These are phyloP conservation scores for Fusarium sp. DNA, from an alignment of 2,329 filamentous ascomycete genomes.

Conservation along the genomic window DNA sequence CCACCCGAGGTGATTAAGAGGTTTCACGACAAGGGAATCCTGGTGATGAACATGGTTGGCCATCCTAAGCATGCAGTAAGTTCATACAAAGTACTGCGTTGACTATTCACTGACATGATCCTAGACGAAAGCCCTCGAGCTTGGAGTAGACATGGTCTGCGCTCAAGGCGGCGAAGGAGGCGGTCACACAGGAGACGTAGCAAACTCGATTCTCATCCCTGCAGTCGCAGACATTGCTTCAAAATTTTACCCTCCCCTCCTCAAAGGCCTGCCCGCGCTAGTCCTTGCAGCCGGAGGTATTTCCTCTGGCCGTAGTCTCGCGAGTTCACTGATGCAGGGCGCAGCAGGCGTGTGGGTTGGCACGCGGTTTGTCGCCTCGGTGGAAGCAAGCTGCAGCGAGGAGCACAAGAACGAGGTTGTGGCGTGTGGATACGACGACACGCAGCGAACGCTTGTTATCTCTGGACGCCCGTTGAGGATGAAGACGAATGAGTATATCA, in stretches of 20 bases:
- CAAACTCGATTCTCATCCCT: slow-evolving; percentile 88
- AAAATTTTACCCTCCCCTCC: slow-evolving; percentile 75
- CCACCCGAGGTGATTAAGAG: slow-evolving; percentile 78
- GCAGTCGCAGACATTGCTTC: slow-evolving; percentile 86
- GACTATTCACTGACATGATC: slow-evolving; percentile 17
- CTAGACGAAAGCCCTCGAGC: slow-evolving; percentile 78
- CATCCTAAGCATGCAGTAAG: slow-evolving; percentile 85
- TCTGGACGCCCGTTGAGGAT: slow-evolving; percentile 85
- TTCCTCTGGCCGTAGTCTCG: slow-evolving; percentile 83
- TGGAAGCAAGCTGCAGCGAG: slow-evolving; percentile 83
- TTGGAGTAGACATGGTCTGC: slow-evolving; percentile 91
- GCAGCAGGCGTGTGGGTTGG: slow-evolving; percentile 94
- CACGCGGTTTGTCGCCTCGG: slow-evolving; percentile 87
- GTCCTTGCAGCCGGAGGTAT: slow-evolving; percentile 94
- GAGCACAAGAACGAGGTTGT: slow-evolving; percentile 89
- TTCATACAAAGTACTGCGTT: not conserved
- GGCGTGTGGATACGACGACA: slow-evolving; percentile 82
- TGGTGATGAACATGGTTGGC: slow-evolving; percentile 98
- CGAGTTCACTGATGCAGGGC: slow-evolving; percentile 87
- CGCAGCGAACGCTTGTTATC: slow-evolving; percentile 84
- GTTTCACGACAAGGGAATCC: slow-evolving; percentile 82
- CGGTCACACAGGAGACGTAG: slow-evolving; percentile 90
- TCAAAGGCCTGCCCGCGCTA: slow-evolving; percentile 78
- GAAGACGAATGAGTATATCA: slow-evolving; percentile 86
- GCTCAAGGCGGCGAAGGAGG: slow-evolving; percentile 94